Evolutionary conservation across 2,329 filamentous ascomycete species (phyloP).

Genomic region (Aspergillus sp.): DNA sequence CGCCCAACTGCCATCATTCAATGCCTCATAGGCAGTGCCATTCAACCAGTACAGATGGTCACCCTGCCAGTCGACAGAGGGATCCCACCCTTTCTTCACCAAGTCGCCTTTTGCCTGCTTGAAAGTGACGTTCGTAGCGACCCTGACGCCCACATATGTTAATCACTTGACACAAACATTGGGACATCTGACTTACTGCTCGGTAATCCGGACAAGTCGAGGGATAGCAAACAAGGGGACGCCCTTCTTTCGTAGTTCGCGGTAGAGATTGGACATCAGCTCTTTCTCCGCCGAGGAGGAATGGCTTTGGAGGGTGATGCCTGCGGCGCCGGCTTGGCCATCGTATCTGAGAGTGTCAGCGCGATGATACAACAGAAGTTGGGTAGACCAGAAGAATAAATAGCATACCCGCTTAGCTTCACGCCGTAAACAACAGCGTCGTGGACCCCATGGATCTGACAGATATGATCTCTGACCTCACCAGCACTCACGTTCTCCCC

Average conservation of each 20-base stretch:
- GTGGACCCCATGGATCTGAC: slow-evolving; percentile 29
- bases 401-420: slow-evolving; percentile 29
- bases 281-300: slow-evolving; percentile 18
- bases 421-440: slow-evolving; percentile 40
- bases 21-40: slow-evolving; percentile 28
- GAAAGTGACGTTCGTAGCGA: slow-evolving; percentile 41
- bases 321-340: slow-evolving; percentile 40
- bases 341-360: slow-evolving; percentile 36
- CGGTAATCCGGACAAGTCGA: slow-evolving; percentile 37
- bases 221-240: slow-evolving; percentile 40
- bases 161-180: neutral
- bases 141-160: slow-evolving; percentile 15
- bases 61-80: slow-evolving; percentile 18
- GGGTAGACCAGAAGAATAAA: neutral
- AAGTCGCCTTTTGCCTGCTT: slow-evolving; percentile 41
- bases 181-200: slow-evolving; percentile 28
- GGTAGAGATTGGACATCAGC: slow-evolving; percentile 32
- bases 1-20: slow-evolving; percentile 32
- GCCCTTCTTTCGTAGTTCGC: slow-evolving; percentile 33
- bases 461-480: slow-evolving; percentile 38
- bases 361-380: no score
- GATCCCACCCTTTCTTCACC: slow-evolving; percentile 35
- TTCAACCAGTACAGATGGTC: slow-evolving; percentile 40
- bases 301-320: slow-evolving; percentile 33
- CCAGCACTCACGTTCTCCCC: slow-evolving; percentile 41